Conservation (phyloP, 2,329 filamentous ascomycete species). For the Talaromyces verruculosus region DNA sequence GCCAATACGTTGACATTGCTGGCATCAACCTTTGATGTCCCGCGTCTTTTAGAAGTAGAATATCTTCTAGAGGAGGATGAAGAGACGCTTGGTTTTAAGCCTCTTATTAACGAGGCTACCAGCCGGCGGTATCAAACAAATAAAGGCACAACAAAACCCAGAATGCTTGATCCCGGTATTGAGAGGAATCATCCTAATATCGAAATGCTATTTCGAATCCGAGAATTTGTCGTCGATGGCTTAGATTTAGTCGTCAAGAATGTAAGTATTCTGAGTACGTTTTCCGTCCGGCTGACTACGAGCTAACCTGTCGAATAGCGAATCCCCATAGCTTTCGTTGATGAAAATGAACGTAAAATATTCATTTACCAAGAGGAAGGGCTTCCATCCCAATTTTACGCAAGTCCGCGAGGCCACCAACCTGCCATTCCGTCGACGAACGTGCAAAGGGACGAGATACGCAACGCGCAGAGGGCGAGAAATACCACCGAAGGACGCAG, state of each 20-base stretch:
- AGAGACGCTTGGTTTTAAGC: constrained; percentile 64
- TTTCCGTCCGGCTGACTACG: constrained; percentile 23
- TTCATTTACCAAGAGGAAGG: constrained; percentile 58
- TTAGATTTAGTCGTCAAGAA: constrained; percentile 56
- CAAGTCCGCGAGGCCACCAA: constrained; percentile 46
- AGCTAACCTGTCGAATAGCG: constrained; percentile 31
- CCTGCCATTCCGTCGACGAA: constrained; percentile 42
- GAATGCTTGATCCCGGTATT: constrained; percentile 51
- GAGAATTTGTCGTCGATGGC: constrained; percentile 63
- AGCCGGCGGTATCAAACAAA: constrained; percentile 54
- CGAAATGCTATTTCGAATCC: constrained; percentile 67
- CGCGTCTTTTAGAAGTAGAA: constrained; percentile 55
- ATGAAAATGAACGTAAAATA: constrained; percentile 43
- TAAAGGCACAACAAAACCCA: constrained; percentile 50
- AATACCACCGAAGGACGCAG: constrained; percentile 33
- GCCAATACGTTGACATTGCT: constrained; percentile 62
- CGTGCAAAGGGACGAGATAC: constrained; percentile 44
- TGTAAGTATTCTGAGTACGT: constrained; percentile 27
- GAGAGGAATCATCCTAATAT: constrained; percentile 58
- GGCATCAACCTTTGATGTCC: constrained; percentile 59
- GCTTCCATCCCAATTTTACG: constrained; percentile 51
- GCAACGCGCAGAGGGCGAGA: constrained; percentile 29
- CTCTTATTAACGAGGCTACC: constrained; percentile 54
- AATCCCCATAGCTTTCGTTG: constrained; percentile 51
- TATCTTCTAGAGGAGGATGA: constrained; percentile 70